These are phyloP conservation scores for Aphanomyces cochlioides DNA, from an alignment of 352 stramenopile genomes.

Conservation along the genomic window DNA sequence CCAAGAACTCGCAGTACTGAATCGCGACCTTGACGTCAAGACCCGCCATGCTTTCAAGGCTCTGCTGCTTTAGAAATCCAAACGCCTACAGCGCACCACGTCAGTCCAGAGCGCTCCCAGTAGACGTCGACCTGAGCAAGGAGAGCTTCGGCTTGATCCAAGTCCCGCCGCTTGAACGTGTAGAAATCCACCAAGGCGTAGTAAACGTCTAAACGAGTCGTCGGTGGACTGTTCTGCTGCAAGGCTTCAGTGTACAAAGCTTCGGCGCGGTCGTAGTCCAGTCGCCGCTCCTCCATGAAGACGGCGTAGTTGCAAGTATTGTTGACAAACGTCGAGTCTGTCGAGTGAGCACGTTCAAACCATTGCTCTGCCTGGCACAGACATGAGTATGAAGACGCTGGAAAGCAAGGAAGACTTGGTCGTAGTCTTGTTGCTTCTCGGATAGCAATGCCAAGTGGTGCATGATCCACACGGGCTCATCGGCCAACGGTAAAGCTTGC, in stretches of 20 bases:
- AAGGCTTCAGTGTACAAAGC: slow-evolving; percentile 11
- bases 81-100: background rate
- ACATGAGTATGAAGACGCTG: background rate
- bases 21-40: slow-evolving; percentile 10
- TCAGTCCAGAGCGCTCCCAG: background rate
- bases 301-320: slow-evolving; percentile 12
- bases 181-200: slow-evolving; percentile 10
- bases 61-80: background rate
- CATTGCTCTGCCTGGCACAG: slow-evolving; percentile 5
- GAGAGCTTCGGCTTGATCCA: background rate
- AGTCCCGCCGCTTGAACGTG: slow-evolving; percentile 13
- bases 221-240: background rate
- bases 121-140: background rate
- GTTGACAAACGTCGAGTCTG: background rate
- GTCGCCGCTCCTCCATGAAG: slow-evolving; percentile 17
- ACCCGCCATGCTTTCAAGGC: background rate
- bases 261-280: slow-evolving; percentile 4
- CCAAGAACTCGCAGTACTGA: slow-evolving; percentile 22
- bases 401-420: background rate
- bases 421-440: slow-evolving; percentile 7
- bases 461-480: background rate
- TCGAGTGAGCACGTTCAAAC: slow-evolving; percentile 1
- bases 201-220: background rate
- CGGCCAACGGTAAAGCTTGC: background rate
- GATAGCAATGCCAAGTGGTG: slow-evolving; percentile 16